Evolutionary conservation across 1,284 basidiomycete species (phyloP).

Genomic region (Chalciporus piperatoides): DNA sequence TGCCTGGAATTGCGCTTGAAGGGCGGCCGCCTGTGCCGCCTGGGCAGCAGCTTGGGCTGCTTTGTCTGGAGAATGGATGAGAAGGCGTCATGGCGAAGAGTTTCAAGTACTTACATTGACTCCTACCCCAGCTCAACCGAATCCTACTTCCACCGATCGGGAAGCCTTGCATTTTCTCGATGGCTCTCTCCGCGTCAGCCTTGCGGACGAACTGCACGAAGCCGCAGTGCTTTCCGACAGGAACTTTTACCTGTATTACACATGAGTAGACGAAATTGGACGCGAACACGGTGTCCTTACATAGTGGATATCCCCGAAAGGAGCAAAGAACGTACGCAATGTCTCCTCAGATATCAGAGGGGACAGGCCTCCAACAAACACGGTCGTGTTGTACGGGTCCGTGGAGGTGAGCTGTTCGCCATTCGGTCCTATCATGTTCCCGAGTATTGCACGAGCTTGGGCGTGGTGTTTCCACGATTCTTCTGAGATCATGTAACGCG

Average conservation of each 20-base stretch:
- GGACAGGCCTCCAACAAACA: constrained; percentile 86
- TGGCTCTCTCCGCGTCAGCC: constrained; percentile 87
- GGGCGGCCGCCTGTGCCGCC: constrained; percentile 68
- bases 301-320: constrained; percentile 91
- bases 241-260: constrained; percentile 78
- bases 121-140: constrained; percentile 88
- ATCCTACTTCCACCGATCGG: constrained; percentile 89
- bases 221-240: constrained; percentile 91
- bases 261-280: constrained; percentile 13
- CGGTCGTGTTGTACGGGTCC: constrained; percentile 90
- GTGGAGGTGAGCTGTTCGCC: constrained; percentile 80
- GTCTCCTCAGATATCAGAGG: constrained; percentile 87
- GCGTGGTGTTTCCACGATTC: constrained; percentile 81
- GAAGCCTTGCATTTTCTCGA: constrained; percentile 95
- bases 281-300: constrained; percentile 41
- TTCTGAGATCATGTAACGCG: constrained; percentile 57
- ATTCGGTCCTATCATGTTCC: constrained; percentile 77
- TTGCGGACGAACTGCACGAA: constrained; percentile 95
- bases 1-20: constrained; percentile 49
- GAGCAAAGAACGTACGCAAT: constrained; percentile 80
- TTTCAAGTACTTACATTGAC: constrained; percentile 63
- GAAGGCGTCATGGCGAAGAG: constrained; percentile 1
- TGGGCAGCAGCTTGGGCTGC: constrained; percentile 84
- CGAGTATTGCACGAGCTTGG: constrained; percentile 73
- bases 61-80: constrained; percentile 53